Conservation (phyloP, 495 filamentous ascomycete species). For the Cercophora samala region DNA sequence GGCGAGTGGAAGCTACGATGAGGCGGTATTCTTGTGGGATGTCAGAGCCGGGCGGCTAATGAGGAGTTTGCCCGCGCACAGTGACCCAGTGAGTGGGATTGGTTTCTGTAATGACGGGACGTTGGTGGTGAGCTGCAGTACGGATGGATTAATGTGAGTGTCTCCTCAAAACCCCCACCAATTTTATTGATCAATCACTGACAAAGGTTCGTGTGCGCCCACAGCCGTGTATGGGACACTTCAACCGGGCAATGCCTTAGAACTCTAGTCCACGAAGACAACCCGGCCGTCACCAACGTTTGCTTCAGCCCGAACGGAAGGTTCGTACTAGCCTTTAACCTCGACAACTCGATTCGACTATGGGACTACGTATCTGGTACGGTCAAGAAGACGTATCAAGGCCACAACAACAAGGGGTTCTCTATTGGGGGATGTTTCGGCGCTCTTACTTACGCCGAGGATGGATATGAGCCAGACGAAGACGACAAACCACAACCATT, state of each 20-base stretch:
- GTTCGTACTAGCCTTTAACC: constrained; percentile 84
- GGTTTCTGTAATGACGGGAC: constrained; percentile 93
- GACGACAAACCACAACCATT: constrained; percentile 41
- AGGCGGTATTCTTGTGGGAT: constrained; percentile 96
- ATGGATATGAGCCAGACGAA: constrained; percentile 28
- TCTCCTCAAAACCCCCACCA: not conserved
- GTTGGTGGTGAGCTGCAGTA: constrained; percentile 80
- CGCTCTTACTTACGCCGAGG: constrained; percentile 45
- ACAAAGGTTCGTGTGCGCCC: not conserved
- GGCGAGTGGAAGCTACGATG: constrained; percentile 91
- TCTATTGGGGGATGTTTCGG: constrained; percentile 82
- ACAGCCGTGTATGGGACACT: constrained; percentile 86
- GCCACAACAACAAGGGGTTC: constrained; percentile 80
- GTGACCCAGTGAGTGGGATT: constrained; percentile 88
- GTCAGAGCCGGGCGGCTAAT: constrained; percentile 78
- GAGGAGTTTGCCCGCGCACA: constrained; percentile 89
- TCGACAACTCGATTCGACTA: constrained; percentile 83
- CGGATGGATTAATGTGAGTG: constrained; percentile 77
- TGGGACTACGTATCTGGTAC: constrained; percentile 89
- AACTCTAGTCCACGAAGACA: constrained; percentile 94
- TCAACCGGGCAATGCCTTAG: constrained; percentile 91
- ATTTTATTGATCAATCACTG: constrained; percentile 16
- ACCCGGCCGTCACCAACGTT: constrained; percentile 84
- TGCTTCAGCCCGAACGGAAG: constrained; percentile 91
- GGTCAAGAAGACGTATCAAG: constrained; percentile 95